Evolutionary conservation across 2,329 filamentous ascomycete genomes (phyloP), one percentile per base, ranked within the genome.

Genomic region (Neoascochyta sp.): DNA sequence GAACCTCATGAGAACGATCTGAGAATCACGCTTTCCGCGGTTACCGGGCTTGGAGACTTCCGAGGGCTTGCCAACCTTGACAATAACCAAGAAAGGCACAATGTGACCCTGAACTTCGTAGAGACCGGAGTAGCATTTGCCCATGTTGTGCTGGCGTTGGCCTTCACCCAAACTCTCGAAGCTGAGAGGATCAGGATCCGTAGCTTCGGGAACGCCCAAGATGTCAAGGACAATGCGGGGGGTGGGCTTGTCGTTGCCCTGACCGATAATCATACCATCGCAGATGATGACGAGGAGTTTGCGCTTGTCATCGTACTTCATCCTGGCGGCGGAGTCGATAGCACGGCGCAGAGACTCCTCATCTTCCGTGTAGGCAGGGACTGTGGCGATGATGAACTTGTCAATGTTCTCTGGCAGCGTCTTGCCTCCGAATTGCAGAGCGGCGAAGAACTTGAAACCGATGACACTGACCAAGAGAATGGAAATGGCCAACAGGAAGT

Each of bases 211-310:
- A 16, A 98, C 92, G 43, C 92, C 92, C 5, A 98, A 74, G 70
- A 98, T 98, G 54, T 98, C 92, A 32, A 98, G 75, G 14, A 98
- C 89, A 47, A 98, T 98, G 40, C 89, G 81, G 23, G 92, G 92
- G 1, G 92, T 98, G 5, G 92, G 87, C 40, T 88, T 79, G 62
- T 98, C 92, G 65, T 98, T 98, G 56, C 92, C 92, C 68, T 95
- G 89, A 54, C 92, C 92, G 46, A 98, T 93, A 70, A 98, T 98
- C 90, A 98, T 96, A 66, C 92, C 92, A 57, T 98, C 92, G 55
- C 92, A 98, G 43, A 98, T 74, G 40, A 98, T 75, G 45, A 95
- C 80, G 15, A 98, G 72, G 9, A 98, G 75, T 71, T 98, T 98
- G 56, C 92, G 86, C 71, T 98, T 98, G 61, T 98, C 90, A 54